A percentile compares a stretch with the other conserved stretches of the same genome.
phyloP scores from a whole-genome alignment of 2,329 filamentous ascomycete genomes.

The Claviceps quebecensis region DNA sequence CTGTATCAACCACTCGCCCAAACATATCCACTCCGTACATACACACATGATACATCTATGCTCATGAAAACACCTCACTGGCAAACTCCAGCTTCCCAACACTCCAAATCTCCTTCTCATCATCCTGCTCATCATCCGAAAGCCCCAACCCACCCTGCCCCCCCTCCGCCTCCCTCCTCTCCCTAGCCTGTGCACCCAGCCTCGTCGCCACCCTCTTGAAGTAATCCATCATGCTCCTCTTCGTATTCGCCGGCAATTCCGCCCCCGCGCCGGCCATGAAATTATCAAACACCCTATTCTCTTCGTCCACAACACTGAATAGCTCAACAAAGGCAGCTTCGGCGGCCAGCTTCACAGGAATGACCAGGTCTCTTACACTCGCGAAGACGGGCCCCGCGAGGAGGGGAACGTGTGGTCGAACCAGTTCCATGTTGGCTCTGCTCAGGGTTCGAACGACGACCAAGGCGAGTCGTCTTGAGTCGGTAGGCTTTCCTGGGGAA shows the following conservation, averaged over 20 bases:
- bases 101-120: constrained; percentile 92
- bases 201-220: constrained; percentile 85
- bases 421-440: constrained; percentile 63
- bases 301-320: constrained; percentile 81
- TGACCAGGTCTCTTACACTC: constrained; percentile 78
- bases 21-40: not conserved
- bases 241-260: constrained; percentile 54
- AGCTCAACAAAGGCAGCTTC: constrained; percentile 88
- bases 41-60: not conserved
- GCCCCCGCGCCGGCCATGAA: constrained; percentile 60
- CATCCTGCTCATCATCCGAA: constrained; percentile 81
- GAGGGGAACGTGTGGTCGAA: constrained; percentile 65
- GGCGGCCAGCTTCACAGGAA: constrained; percentile 88
- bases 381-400: constrained; percentile 79
- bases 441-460: constrained; percentile 79
- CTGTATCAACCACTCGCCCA: not conserved
- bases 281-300: constrained; percentile 76
- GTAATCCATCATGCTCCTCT: constrained; percentile 90
- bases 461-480: constrained; percentile 73
- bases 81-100: constrained; percentile 75
- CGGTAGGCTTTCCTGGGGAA: constrained; percentile 61
- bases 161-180: constrained; percentile 82
- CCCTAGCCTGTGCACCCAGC: constrained; percentile 72
- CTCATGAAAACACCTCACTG: constrained; percentile 41
- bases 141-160: constrained; percentile 75